These are phyloP conservation scores for Fusarium tuaranense DNA, from an alignment of 2,329 filamentous ascomycete genomes.

Conservation along the genomic window DNA sequence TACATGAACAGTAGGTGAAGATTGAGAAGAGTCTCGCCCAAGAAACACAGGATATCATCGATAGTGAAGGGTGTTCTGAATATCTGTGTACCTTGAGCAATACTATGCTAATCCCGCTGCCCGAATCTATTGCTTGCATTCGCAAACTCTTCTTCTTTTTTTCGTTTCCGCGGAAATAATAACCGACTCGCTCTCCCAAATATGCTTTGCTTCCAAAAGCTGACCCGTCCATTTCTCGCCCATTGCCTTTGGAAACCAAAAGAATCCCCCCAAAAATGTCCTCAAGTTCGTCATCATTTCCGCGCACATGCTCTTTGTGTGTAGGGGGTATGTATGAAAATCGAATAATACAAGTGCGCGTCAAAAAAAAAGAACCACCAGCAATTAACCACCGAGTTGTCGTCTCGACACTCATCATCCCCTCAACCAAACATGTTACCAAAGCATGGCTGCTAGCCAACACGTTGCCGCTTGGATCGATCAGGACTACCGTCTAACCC, in stretches of 20 bases:
- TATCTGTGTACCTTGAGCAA: background rate
- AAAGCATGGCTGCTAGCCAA: constrained; percentile 42
- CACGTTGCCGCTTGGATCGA: constrained; percentile 54
- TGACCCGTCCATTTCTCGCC: background rate
- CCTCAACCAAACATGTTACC: background rate
- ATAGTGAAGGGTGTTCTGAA: background rate
- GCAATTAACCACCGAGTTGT: no score
- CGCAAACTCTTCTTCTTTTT: constrained; percentile 4
- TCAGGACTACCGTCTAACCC: constrained; percentile 40
- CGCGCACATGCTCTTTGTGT: background rate
- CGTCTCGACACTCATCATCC: background rate
- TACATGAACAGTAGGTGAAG: background rate
- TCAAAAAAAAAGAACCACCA: background rate
- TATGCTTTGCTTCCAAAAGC: constrained; percentile 16
- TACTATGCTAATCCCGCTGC: background rate
- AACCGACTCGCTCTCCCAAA: constrained; percentile 2
- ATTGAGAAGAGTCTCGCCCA: background rate
- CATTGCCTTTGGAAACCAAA: background rate
- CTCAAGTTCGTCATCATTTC: background rate
- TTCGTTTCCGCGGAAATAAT: constrained; percentile 6
- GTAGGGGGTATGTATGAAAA: background rate
- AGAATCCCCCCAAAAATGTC: background rate
- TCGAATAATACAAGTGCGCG: constrained; percentile 10
- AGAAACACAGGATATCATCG: background rate
- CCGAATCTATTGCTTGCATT: constrained; percentile 6